phyloP scores from a whole-genome alignment of 2,329 filamentous ascomycete genomes.

The Talaromyces sp. region DNA sequence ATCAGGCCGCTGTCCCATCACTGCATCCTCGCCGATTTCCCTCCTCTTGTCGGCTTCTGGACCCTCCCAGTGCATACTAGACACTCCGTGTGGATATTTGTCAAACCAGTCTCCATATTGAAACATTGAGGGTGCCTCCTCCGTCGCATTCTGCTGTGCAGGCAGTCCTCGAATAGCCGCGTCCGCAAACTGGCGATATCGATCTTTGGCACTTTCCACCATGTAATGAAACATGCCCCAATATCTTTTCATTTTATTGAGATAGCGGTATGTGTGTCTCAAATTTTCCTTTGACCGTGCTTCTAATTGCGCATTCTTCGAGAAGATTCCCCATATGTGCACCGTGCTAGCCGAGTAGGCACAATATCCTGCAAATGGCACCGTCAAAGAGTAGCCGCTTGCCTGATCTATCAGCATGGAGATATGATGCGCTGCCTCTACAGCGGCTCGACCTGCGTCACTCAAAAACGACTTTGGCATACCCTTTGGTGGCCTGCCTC shows the following conservation, averaged over 20 bases:
- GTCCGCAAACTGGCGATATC: slow-evolving; percentile 82
- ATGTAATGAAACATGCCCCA: slow-evolving; percentile 99
- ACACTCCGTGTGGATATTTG: slow-evolving; percentile 87
- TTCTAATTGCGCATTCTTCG: slow-evolving; percentile 73
- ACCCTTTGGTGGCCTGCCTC: slow-evolving; percentile 62
- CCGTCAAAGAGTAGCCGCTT: slow-evolving; percentile 74
- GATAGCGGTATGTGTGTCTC: slow-evolving; percentile 80
- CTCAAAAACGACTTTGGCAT: slow-evolving; percentile 75
- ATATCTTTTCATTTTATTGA: slow-evolving; percentile 92
- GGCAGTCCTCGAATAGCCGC: slow-evolving; percentile 64
- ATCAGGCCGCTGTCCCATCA: slow-evolving; percentile 82
- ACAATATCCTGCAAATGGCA: slow-evolving; percentile 91
- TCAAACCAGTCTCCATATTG: slow-evolving; percentile 99
- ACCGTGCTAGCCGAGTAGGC: slow-evolving; percentile 90
- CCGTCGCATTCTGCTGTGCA: slow-evolving; percentile 24
- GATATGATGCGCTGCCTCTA: slow-evolving; percentile 81
- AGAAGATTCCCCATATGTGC: slow-evolving; percentile 91
- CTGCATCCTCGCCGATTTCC: slow-evolving; percentile 79
- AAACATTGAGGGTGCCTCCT: slow-evolving; percentile 64
- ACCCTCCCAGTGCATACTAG: slow-evolving; percentile 77
- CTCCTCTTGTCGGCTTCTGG: slow-evolving; percentile 64
- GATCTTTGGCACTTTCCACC: slow-evolving; percentile 83
- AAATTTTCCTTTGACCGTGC: slow-evolving; percentile 77
- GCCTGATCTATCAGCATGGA: slow-evolving; percentile 79
- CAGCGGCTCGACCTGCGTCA: slow-evolving; percentile 69